Conservation (phyloP, 805 yeast genomes). For the Metschnikowia bowlesiae region DNA sequence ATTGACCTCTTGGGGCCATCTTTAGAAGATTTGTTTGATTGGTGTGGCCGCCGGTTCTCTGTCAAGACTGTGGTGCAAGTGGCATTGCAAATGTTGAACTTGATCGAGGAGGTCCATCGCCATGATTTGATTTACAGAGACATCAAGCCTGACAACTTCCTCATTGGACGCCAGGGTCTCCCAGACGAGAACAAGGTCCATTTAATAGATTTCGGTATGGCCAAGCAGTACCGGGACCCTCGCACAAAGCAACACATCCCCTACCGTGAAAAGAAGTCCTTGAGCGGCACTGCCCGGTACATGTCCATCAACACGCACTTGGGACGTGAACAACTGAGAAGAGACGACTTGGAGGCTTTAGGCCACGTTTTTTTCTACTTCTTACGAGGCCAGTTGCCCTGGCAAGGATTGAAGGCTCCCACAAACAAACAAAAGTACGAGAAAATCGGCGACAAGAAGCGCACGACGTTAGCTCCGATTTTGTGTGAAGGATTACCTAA, state of each 20-base stretch:
- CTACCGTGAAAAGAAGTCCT: conserved; percentile 90
- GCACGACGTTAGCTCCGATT: conserved; percentile 81
- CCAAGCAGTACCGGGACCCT: conserved; percentile 79
- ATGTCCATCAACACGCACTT: conserved; percentile 93
- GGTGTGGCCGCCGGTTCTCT: conserved; percentile 78
- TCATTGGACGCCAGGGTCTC: conserved; percentile 59
- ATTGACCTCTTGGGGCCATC: conserved; percentile 79
- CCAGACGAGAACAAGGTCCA: conserved; percentile 65
- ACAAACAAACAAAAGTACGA: conserved; percentile 97
- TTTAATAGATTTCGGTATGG: conserved; percentile 83
- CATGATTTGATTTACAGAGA: conserved; percentile 76
- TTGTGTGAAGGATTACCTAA: conserved; percentile 74
- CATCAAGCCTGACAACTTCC: conserved; percentile 78
- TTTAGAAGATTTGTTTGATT: conserved; percentile 76
- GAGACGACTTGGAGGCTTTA: conserved; percentile 93
- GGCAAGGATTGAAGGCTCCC: conserved; percentile 98
- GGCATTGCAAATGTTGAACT: conserved; percentile 71
- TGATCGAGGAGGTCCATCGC: conserved; percentile 70
- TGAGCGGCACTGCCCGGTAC: conserved; percentile 97
- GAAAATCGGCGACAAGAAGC: conserved; percentile 90
- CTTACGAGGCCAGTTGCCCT: conserved; percentile 92
- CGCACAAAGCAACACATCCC: conserved; percentile 78
- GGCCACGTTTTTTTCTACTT: conserved; percentile 94
- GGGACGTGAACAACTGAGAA: conserved; percentile 94
- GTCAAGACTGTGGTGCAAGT: conserved; percentile 69